Evolutionary conservation across 2,329 filamentous ascomycete species (phyloP).

Genomic region (Onygenales sp.): DNA sequence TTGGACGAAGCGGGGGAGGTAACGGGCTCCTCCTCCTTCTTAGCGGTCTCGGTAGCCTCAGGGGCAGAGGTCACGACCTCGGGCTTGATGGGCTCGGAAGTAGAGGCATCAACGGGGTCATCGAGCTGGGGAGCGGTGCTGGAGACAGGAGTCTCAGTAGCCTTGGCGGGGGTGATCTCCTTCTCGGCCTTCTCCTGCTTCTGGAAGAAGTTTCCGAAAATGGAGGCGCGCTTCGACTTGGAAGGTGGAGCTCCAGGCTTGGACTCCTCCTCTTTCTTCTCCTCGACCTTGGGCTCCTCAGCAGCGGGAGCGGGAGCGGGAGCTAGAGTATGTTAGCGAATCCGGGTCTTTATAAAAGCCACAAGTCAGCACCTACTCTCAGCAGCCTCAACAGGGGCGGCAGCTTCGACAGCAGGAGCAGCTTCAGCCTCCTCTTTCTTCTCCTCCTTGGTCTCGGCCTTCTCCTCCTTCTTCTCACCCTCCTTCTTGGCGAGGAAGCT

Average conservation of each 20-base stretch:
- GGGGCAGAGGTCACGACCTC: conserved; percentile 37
- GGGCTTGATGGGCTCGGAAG: conserved; percentile 29
- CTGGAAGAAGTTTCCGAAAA: conserved; percentile 70
- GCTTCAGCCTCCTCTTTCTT: conserved; percentile 26
- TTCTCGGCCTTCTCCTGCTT: conserved; percentile 49
- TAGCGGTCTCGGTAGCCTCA: conserved; percentile 25
- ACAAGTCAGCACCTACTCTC: conserved; percentile 19
- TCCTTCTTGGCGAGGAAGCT: conserved; percentile 54
- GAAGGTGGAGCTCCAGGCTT: conserved; percentile 39
- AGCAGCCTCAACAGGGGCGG: conserved; percentile 32
- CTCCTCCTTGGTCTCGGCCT: conserved; percentile 26
- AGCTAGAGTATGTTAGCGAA: conserved; percentile 16
- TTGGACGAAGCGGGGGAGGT: conserved; percentile 27
- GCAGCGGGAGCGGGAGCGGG: conserved; percentile 36
- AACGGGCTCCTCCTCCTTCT: conserved; percentile 20
- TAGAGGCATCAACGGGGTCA: conserved; percentile 31
- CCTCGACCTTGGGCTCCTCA: conserved; percentile 44
- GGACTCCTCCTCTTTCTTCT: conserved; percentile 35
- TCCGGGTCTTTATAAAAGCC: conserved; percentile 14
- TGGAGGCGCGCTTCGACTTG: conserved; percentile 71
- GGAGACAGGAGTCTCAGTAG: conserved; percentile 38
- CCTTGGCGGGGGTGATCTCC: conserved; percentile 36
- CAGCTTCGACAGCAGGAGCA: conserved; percentile 22
- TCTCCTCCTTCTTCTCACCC: conserved; percentile 36
- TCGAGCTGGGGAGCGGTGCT: conserved; percentile 41